Base-by-base conservation (phyloP, 805 yeast genomes). In the Starmerella floricola region DNA sequence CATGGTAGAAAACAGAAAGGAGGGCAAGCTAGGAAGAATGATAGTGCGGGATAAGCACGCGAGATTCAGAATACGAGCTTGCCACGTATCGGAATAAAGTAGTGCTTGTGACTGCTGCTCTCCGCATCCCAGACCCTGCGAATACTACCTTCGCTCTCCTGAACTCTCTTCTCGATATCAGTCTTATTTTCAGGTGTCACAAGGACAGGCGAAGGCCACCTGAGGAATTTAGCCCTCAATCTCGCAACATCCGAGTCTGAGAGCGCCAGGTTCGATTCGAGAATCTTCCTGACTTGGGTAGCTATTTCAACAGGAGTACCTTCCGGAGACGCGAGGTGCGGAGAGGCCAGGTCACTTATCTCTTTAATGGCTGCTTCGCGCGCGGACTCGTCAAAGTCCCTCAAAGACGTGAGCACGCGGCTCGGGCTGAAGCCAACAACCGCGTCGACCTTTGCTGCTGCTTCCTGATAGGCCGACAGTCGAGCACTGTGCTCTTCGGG, bases 91-190 rank as follows among this genome's bases (percentile, higher is more conserved):
- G 62, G 62, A 12, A 59, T 50, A 36, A 47, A 59, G 45, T 78
- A 63, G 6, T 67, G 62, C 46, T 74, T 76, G 30, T 78, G 65
- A 45, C 60, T 65, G 49, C 73, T 66, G 35, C 67, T 67, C 18
- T 62, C 67, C 41, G 75, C 72, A 57, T 83, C 77, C 71, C 78
- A 83, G 44, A 77, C 70, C 51, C 72, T 71, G 41, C 72, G 65
- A 12, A 71, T 65, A 31, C 67, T 60, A 16, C 73, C 67, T 19
- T 69, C 67, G 54, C 75, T 75, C 45, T 72, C 72, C 45, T 60
- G 62, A n/a, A 68, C 64, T 31, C 31, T 56, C 49, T 42, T 44
- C 38, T 55, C 57, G 46, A 54, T 55, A 18, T 52, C 53, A 15
- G 52, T 51, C 18, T 56, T 45, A 16, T 56, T 51, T n/a, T 39